These are phyloP conservation scores for Melastoma candidum DNA, from an alignment of 441 rosid genomes.

Conservation along the genomic window DNA sequence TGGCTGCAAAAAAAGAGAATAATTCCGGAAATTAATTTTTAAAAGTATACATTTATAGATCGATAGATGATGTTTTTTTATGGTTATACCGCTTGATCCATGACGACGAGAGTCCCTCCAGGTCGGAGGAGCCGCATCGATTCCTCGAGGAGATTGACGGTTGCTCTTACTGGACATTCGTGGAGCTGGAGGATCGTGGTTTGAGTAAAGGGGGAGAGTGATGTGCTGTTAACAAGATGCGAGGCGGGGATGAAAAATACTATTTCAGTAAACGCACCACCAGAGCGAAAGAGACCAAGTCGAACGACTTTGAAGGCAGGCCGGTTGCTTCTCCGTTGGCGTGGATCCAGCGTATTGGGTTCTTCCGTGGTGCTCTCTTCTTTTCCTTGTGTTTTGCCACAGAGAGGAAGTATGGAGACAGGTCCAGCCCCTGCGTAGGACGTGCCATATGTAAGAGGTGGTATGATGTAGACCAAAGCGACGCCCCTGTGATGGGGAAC, in stretches of 20 bases:
- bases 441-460: too few species aligned
- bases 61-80: neutral
- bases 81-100: conserved; percentile 34
- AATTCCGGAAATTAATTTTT: too few species aligned
- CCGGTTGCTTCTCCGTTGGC: conserved; percentile 55
- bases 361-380: conserved; percentile 22
- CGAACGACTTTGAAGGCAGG: conserved; percentile 44
- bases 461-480: too few species aligned
- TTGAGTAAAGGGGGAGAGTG: too few species aligned
- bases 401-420: conserved; percentile 54
- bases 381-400: conserved; percentile 50
- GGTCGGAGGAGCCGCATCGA: conserved; percentile 41
- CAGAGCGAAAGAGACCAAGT: conserved; percentile 33
- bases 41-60: too few species aligned
- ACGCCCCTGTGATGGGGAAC: too few species aligned
- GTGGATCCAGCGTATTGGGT: conserved; percentile 41
- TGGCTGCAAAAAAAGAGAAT: conserved; percentile 28
- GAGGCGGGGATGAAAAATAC: too few species aligned
- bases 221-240: too few species aligned
- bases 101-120: conserved; percentile 46
- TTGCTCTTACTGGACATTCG: conserved; percentile 53
- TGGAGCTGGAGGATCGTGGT: conserved; percentile 27
- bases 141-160: conserved; percentile 29
- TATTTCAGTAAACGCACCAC: conserved; percentile 24
- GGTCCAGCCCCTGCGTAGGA: conserved; percentile 40